Evolutionary conservation across 257 asterid genomes (phyloP).

Genomic region (Petunia axillaris): DNA sequence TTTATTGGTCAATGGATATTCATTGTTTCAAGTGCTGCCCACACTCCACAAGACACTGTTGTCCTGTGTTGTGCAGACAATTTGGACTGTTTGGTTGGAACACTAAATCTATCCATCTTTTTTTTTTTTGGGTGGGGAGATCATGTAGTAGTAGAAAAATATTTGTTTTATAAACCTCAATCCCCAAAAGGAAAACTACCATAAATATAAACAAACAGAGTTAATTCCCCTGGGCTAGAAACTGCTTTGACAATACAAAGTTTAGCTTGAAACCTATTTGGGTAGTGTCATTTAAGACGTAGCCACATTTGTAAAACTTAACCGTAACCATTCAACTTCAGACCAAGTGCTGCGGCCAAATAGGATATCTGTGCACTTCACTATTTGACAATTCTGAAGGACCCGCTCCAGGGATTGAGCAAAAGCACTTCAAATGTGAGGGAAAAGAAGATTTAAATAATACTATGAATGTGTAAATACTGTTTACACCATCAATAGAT

Average conservation of each 20-base stretch:
- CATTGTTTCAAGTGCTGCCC: conserved; percentile 28
- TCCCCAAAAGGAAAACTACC: not conserved
- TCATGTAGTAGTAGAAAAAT: not conserved
- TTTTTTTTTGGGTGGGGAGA: not conserved
- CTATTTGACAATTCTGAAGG: no score
- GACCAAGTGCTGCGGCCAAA: no score
- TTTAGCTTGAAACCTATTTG: no score
- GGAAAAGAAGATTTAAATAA: no score
- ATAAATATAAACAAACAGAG: not conserved
- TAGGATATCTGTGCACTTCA: no score
- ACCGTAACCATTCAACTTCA: no score
- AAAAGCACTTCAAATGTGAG: no score
- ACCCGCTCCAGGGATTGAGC: no score
- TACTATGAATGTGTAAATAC: no score
- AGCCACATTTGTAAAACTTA: no score
- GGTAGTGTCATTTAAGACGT: no score
- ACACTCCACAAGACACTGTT: conserved; percentile 27
- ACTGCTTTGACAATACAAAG: not conserved
- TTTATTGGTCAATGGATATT: conserved; percentile 38
- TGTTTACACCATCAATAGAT: no score
- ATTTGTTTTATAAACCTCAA: not conserved
- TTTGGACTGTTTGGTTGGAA: conserved; percentile 25
- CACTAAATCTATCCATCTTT: not conserved
- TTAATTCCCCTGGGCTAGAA: not conserved
- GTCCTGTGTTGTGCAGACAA: conserved; percentile 29